Percentiles rank a stretch among this genome's conserved stretches.
Evolutionary conservation across 371 early-diverging fungal species (phyloP).

Genomic region (Choanephora cucurbitarum): DNA sequence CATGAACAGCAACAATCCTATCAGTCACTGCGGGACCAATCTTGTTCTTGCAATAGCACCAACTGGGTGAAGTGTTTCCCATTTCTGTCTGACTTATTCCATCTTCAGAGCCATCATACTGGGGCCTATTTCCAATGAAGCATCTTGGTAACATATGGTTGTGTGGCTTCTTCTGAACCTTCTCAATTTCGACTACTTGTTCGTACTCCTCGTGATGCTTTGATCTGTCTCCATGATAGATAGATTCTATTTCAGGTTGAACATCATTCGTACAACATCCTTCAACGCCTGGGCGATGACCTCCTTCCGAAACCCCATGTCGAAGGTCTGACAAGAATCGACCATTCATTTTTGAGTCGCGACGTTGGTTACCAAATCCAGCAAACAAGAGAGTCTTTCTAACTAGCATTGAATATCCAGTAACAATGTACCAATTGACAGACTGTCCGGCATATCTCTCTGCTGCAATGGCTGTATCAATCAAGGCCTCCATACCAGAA

Average conservation of each 20-base stretch:
- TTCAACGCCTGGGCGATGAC: slow-evolving; percentile 11
- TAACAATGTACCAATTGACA: slow-evolving; percentile 42
- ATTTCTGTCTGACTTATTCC: slow-evolving; percentile 28
- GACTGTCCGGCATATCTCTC: slow-evolving; percentile 38
- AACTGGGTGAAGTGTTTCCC: slow-evolving; percentile 26
- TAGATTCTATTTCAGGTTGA: background rate
- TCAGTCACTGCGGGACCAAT: slow-evolving; percentile 14
- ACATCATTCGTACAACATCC: slow-evolving; percentile 3
- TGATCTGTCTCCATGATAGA: background rate
- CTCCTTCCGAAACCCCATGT: slow-evolving; percentile 9
- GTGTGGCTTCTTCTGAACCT: slow-evolving; percentile 8
- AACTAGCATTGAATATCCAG: slow-evolving; percentile 23
- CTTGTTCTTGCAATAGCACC: slow-evolving; percentile 22
- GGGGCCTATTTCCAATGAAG: background rate
- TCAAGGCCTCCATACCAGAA: slow-evolving; percentile 74
- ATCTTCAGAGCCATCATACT: slow-evolving; percentile 25
- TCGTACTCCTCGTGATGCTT: background rate
- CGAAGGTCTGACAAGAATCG: slow-evolving; percentile 28
- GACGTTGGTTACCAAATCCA: slow-evolving; percentile 42
- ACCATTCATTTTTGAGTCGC: slow-evolving; percentile 12
- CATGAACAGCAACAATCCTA: slow-evolving; percentile 18
- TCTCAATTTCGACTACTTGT: slow-evolving; percentile 12
- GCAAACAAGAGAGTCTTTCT: slow-evolving; percentile 34
- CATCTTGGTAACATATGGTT: too few relatives aligned
- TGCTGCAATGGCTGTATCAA: slow-evolving; percentile 43